Evolutionary conservation across 2,329 filamentous ascomycete genomes (phyloP).

Genomic region (Phymatotrichopsis omnivora): DNA sequence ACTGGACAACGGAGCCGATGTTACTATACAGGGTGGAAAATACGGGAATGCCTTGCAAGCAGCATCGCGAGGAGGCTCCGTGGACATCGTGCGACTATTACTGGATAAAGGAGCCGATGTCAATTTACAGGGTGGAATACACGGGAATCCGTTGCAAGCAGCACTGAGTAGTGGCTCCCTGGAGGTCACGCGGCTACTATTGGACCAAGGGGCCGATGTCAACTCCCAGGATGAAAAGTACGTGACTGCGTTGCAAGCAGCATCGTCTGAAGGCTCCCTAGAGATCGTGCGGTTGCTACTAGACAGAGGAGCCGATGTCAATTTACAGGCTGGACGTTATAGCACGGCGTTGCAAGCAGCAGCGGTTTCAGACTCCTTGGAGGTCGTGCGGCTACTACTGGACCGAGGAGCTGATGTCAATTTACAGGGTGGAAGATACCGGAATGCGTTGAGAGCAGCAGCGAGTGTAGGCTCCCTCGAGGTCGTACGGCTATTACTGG

Average conservation of each 20-base stretch:
- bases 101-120: slow-evolving; percentile 31
- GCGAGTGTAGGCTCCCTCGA: slow-evolving; percentile 10
- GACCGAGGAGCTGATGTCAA: slow-evolving; percentile 25
- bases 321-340: neutral
- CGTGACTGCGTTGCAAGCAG: slow-evolving; percentile 14
- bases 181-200: slow-evolving; percentile 5
- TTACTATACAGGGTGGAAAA: slow-evolving; percentile 13
- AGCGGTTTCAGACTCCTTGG: neutral
- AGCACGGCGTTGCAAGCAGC: slow-evolving; percentile 2
- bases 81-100: slow-evolving; percentile 32
- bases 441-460: slow-evolving; percentile 1
- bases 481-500: slow-evolving; percentile 12
- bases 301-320: neutral
- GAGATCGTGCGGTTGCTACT: slow-evolving; percentile 13
- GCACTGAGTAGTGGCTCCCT: no score
- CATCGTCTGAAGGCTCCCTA: slow-evolving; percentile 19
- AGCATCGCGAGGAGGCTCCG: slow-evolving; percentile 29
- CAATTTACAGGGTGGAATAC: slow-evolving; percentile 24
- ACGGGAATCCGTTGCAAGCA: slow-evolving; percentile 26
- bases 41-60: slow-evolving; percentile 28
- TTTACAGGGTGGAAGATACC: neutral
- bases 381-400: slow-evolving; percentile 31
- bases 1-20: slow-evolving; percentile 19
- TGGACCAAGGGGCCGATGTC: slow-evolving; percentile 16
- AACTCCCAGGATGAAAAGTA: slow-evolving; percentile 14